A percentile compares a stretch with the other conserved stretches of the same genome.
Evolutionary conservation across 192 early-diverging fungal species (phyloP).

Genomic region (Lunasporangiospora selenospora): DNA sequence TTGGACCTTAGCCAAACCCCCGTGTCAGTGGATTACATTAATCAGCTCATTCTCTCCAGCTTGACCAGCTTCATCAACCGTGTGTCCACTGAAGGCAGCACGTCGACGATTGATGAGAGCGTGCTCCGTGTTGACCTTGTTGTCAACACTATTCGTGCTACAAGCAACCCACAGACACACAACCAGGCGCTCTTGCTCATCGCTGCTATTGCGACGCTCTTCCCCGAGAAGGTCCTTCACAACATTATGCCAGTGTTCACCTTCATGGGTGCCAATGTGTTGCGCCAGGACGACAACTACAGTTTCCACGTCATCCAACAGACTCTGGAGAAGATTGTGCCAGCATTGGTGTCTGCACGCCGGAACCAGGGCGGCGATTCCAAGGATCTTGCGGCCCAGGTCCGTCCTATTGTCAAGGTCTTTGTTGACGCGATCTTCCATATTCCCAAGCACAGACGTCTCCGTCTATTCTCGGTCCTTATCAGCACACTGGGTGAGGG

Average conservation of each 20-base stretch:
- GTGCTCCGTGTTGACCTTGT: constrained; percentile 84
- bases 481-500: constrained; percentile 80
- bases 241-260: constrained; percentile 98
- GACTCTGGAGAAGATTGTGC: constrained; percentile 87
- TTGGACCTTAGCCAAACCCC: constrained; percentile 52
- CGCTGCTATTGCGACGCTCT: constrained; percentile 81
- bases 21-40: constrained; percentile 82
- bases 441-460: constrained; percentile 92
- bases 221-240: constrained; percentile 85
- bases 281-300: constrained; percentile 97
- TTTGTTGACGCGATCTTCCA: constrained; percentile 93
- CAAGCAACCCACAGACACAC: constrained; percentile 94
- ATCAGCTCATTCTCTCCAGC: constrained; percentile 83
- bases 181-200: constrained; percentile 88
- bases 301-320: constrained; percentile 94
- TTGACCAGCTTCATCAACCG: constrained; percentile 62
- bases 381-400: constrained; percentile 51
- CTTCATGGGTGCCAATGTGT: constrained; percentile 95
- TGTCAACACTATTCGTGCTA: constrained; percentile 87
- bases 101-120: constrained; percentile 62
- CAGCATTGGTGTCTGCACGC: constrained; percentile 68
- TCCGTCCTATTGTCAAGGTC: constrained; percentile 83
- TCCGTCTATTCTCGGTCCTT: constrained; percentile 85
- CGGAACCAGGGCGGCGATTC: constrained; percentile 47
- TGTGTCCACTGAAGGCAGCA: constrained; percentile 30